These are phyloP conservation scores for Dactylellina cionopaga DNA, from an alignment of 2,329 filamentous ascomycete species.

Conservation along the genomic window DNA sequence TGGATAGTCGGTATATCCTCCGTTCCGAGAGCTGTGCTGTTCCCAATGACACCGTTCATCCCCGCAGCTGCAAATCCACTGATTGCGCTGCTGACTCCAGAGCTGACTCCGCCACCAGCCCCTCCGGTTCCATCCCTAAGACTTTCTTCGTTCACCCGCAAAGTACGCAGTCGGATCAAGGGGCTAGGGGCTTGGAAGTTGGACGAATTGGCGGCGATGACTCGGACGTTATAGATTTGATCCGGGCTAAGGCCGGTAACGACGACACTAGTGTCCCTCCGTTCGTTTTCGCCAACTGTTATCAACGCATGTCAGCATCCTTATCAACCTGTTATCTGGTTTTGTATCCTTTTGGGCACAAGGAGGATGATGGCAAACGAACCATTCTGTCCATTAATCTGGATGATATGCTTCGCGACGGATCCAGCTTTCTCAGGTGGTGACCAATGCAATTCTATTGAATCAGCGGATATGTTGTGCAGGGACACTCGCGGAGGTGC, in stretches of 20 bases:
- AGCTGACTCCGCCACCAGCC: constrained; percentile 58
- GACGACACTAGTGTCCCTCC: constrained; percentile 83
- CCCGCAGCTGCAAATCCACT: constrained; percentile 12
- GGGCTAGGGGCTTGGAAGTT: constrained; percentile 92
- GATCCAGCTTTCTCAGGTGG: constrained; percentile 73
- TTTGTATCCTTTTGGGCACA: not conserved
- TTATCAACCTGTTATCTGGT: too few relatives aligned
- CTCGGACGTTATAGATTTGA: constrained; percentile 91
- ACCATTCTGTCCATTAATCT: constrained; percentile 93
- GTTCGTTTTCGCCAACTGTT: constrained; percentile 79
- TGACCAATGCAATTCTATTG: constrained; percentile 91
- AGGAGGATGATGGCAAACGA: constrained; percentile 59
- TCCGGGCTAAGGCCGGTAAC: constrained; percentile 87
- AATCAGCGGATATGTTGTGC: constrained; percentile 85
- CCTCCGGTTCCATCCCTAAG: constrained; percentile 55
- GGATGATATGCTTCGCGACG: constrained; percentile 87
- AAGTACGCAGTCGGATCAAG: constrained; percentile 83
- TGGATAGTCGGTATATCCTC: constrained; percentile 56
- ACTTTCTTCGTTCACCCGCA: constrained; percentile 65
- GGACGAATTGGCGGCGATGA: constrained; percentile 88
- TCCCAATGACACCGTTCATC: constrained; percentile 32
- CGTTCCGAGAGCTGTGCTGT: constrained; percentile 36
- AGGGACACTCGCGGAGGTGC: constrained; percentile 88
- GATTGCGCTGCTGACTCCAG: constrained; percentile 45
- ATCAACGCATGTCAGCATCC: constrained; percentile 18